Base-by-base conservation (phyloP, 768 basidiomycete species). In the Mycena alexandri region DNA sequence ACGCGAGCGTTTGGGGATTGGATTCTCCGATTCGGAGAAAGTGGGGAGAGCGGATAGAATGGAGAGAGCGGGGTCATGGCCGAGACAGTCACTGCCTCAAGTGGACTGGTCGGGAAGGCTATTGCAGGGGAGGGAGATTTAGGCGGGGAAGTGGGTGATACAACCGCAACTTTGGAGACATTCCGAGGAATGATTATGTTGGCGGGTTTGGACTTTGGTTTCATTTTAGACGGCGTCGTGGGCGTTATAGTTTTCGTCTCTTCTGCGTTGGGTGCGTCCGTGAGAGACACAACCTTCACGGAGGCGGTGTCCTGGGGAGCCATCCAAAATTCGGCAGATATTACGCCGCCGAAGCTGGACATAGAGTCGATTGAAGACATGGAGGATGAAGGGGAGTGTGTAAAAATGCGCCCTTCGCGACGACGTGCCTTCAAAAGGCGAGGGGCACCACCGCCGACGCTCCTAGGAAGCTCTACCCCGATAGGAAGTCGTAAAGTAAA, bases 1-100 rank as follows among this genome's bases (percentile, higher is more conserved):
- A 81, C 73, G 47, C 84, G 80, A 19, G 79, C 69, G 66, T 80
- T 81, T 0, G 78, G 71, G 7, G 75, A 63, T 53, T 79, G 72
- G 9, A 76, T 61, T 6, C 67, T 48, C 22, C 71, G 71, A 13
- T 72, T 73, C 13, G 71, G 77, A 54, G 69, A 79, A 63, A 66
- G 74, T 36, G 73, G 75, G 12, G 73, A 69, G 2, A 71, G 33
- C 4, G 74, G 70, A 0, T 71, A 68, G 7, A 72, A n/a, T 11
- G 74, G 69, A 6, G 61, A 63, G 29, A 61, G 60, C 16, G 59
- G 64, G 36, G 48, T 71, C 29, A 38, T 53, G 52, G 73, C 41
- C 61, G 58, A 36, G 53, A 24, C 54, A 43, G 53, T 51, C 53
- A 53, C 56, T 54, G 48, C 51, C 33, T 53, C 61, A 4, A 50